These are phyloP conservation scores for Aspergillus sp. DNA, from an alignment of 2,329 filamentous ascomycete genomes.

Conservation along the genomic window DNA sequence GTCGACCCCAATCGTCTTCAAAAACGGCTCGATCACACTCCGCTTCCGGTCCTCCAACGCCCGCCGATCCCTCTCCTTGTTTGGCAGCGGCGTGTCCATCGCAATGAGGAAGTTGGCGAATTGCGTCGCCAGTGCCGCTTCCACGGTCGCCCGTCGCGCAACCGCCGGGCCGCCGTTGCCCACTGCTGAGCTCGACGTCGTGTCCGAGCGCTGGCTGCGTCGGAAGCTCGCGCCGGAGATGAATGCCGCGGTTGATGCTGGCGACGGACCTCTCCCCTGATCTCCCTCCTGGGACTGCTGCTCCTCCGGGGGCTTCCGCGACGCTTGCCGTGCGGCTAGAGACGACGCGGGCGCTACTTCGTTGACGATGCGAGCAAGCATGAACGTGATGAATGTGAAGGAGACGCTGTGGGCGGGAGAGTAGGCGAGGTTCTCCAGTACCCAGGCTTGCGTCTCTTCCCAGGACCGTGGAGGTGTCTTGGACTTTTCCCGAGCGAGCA, in stretches of 20 bases:
- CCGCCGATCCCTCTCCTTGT: conserved; percentile 51
- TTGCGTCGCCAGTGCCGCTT: conserved; percentile 54
- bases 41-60: conserved; percentile 55
- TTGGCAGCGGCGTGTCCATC: conserved; percentile 24
- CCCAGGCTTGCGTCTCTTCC: conserved; percentile 50
- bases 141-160: conserved; percentile 49
- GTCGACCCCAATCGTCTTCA: conserved; percentile 36
- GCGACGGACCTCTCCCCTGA: conserved; percentile 8
- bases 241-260: conserved; percentile 18
- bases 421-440: conserved; percentile 65
- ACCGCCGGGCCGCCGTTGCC: conserved; percentile 37
- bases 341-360: conserved; percentile 42
- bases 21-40: conserved; percentile 61
- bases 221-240: conserved; percentile 21
- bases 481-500: conserved; percentile 41
- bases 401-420: conserved; percentile 75
- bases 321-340: conserved; percentile 4
- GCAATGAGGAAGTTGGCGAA: conserved; percentile 58
- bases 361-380: conserved; percentile 52
- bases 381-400: conserved; percentile 77
- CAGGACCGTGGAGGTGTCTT: conserved; percentile 38
- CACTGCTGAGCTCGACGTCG: conserved; percentile 18
- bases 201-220: conserved; percentile 16
- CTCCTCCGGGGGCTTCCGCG: conserved; percentile 4
- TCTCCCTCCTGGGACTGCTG: conserved; percentile 4